Evolutionary conservation across 345 rosid species (phyloP), one percentile per base, ranked within the genome.

Genomic region (Arabis alpina): DNA sequence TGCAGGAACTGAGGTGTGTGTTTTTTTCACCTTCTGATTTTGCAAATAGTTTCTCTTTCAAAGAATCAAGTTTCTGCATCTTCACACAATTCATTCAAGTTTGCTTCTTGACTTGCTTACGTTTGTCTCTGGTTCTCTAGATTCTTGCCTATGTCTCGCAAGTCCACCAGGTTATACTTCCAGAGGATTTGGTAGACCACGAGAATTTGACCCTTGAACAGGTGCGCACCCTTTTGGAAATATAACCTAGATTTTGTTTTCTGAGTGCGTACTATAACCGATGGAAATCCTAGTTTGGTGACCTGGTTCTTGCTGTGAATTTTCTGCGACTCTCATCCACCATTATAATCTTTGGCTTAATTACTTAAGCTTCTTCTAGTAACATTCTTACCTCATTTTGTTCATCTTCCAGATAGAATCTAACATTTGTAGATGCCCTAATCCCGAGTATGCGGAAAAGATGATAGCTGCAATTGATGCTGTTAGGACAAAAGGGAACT

Each of bases 381-480:
- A 11, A 42, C 1, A 10, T 19, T 63, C 60, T 58, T 64, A 10
- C 71, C 39, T 62, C 61, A 14, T 2, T 65, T 65, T 53, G 23
- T 28, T 51, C 5, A 9, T 65, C 25, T 79, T 82, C 43, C 85
- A 94, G 99, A 81, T 94, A 64, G 99, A 94, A 80, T 86, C 87
- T 77, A 94, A 94, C 74, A 94, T 94, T 13, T 96, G 85, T 27
- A 89, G 98, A 73, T 94, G 99, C 79, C 99, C 99, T 60, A 77
- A 94, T 83, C 95, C 97, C 54, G 97, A 81, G 76, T 91, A 88
- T 78, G 99, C 99, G 0, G 90, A 94, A 78, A 91, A 94, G 86
- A 88, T 94, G 98, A 94, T 94, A 70, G 93, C 90, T 30, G 92
- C 98, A 0, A 87, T 94, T 40, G 99, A 94, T 75, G 83, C 87